Evolutionary conservation across 768 basidiomycete species (phyloP).

Genomic region (Mycena venus): DNA sequence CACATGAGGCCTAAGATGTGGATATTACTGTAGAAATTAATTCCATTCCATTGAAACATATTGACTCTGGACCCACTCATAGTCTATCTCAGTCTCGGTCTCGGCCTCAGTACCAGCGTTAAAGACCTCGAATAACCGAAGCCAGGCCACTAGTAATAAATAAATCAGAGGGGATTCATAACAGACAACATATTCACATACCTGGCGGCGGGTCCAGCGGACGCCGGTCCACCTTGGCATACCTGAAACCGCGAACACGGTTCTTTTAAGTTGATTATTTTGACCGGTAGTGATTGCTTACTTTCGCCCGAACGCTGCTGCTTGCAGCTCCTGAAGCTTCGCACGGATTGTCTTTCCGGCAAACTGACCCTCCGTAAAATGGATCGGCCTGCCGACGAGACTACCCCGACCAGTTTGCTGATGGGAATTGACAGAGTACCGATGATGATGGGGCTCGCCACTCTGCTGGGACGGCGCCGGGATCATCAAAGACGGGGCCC

Average conservation of each 20-base stretch:
- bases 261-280: not conserved
- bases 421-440: not conserved
- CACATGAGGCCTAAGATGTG: constrained; percentile 79
- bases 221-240: constrained; percentile 71
- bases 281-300: constrained; percentile 40
- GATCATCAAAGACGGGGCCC: constrained; percentile 27
- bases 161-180: not conserved
- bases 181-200: not conserved
- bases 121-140: constrained; percentile 62
- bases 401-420: constrained; percentile 13
- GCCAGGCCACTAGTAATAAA: constrained; percentile 56
- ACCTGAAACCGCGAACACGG: constrained; percentile 50
- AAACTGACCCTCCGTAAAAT: constrained; percentile 72
- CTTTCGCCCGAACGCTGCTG: constrained; percentile 79
- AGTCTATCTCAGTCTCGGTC: constrained; percentile 59
- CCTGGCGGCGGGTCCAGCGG: constrained; percentile 76
- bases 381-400: constrained; percentile 64
- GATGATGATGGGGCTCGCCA: constrained; percentile 20
- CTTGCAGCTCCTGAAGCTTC: constrained; percentile 71
- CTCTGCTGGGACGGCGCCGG: constrained; percentile 23
- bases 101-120: constrained; percentile 57
- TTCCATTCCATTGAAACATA: constrained; percentile 1
- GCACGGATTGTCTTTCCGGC: constrained; percentile 68
- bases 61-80: constrained; percentile 55
- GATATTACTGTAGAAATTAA: constrained; percentile 60